These are phyloP conservation scores for Citrus medica DNA, from an alignment of 345 rosid species.

Conservation along the genomic window DNA sequence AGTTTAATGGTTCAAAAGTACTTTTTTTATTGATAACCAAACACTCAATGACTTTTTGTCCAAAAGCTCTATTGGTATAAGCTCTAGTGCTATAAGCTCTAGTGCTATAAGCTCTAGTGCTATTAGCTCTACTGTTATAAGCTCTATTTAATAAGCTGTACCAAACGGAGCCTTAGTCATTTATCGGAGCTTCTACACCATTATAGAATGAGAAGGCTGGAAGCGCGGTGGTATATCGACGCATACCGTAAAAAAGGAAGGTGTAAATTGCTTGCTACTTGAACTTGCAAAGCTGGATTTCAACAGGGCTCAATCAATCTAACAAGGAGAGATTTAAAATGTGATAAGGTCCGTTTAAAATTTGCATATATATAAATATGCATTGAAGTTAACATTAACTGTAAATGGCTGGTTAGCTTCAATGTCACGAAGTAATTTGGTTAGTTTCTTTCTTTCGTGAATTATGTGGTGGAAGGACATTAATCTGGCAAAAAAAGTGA, in stretches of 20 bases:
- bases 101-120: too few species aligned
- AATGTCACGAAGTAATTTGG: neutral
- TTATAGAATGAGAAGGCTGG: conserved; percentile 25
- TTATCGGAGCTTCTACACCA: conserved; percentile 38
- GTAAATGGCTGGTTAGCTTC: too few species aligned
- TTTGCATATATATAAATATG: too few species aligned
- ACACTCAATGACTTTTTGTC: too few species aligned
- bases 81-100: too few species aligned
- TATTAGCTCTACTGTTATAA: too few species aligned
- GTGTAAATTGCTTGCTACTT: conserved; percentile 14
- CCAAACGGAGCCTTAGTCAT: too few species aligned
- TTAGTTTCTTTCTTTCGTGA: neutral
- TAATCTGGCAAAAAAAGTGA: conserved; percentile 24
- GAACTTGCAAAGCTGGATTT: conserved; percentile 43
- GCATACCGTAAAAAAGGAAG: conserved; percentile 3
- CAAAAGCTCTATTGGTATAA: too few species aligned
- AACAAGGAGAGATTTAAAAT: conserved; percentile 31
- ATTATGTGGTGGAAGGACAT: conserved; percentile 41
- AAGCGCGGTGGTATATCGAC: conserved; percentile 37
- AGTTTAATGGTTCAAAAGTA: too few species aligned
- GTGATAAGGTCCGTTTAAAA: conserved; percentile 21
- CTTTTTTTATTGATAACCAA: too few species aligned
- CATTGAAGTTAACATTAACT: too few species aligned
- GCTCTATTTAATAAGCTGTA: too few species aligned
- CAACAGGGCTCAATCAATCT: conserved; percentile 34